Evolutionary conservation across 345 rosid genomes (phyloP).

Genomic region (Kandelia obovata): DNA sequence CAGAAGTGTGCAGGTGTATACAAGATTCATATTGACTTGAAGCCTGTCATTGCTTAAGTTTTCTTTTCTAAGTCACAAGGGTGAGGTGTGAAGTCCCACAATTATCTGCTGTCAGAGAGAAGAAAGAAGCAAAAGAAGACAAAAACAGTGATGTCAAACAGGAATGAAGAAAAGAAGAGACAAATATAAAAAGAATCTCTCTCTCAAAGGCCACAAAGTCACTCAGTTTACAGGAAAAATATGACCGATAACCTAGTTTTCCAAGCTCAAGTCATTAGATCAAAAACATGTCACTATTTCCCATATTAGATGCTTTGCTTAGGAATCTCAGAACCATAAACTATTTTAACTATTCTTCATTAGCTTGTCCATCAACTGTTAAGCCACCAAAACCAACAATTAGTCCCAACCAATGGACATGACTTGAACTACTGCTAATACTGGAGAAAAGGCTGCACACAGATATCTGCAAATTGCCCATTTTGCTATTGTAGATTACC

Average conservation of each 20-base stretch:
- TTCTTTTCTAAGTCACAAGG: conserved; percentile 7
- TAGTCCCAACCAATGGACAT: background rate
- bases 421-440: background rate
- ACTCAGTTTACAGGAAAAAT: background rate
- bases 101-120: background rate
- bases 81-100: background rate
- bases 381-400: background rate
- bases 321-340: background rate
- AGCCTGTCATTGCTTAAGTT: background rate
- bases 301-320: too few relatives aligned
- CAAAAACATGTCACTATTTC: background rate
- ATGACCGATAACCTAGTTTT: too few relatives aligned
- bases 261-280: too few relatives aligned
- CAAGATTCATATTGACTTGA: conserved; percentile 1
- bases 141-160: background rate
- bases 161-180: too few relatives aligned
- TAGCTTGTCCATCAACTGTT: background rate
- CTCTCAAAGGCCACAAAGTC: too few relatives aligned
- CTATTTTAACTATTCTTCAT: background rate
- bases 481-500: conserved; percentile 29
- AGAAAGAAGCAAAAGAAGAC: background rate
- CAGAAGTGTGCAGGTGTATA: conserved; percentile 6
- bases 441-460: background rate
- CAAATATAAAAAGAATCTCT: too few relatives aligned
- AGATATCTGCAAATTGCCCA: background rate